Evolutionary conservation across 768 basidiomycete species (phyloP), one percentile per base, ranked within the genome.

Genomic region (Lentinula aciculospora): DNA sequence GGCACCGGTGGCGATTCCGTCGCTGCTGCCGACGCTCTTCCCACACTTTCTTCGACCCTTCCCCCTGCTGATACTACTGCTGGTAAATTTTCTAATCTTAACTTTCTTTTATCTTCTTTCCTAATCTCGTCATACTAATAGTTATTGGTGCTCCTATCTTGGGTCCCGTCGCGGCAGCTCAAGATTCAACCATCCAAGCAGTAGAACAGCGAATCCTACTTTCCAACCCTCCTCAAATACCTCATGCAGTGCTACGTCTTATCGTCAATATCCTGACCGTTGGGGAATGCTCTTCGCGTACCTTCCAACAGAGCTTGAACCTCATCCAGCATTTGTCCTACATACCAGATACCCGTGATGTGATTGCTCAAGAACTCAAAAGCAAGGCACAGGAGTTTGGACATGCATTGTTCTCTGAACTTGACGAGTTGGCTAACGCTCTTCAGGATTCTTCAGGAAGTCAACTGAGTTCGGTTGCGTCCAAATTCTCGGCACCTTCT

Each of bases 181-280:
- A 45, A 45, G 29, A 39, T 45, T 5, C 40, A 19, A 62, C 72
- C 10, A 69, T 70, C 27, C 77, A 76, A 59, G 64, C 68, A 27
- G 66, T 68, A 0, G 81, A 81, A 64, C 77, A 79, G 57, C 81
- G 78, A 51, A 70, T 74, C 5, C 68, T 90, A 13, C 73, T 92
- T 13, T 77, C 86, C 10, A 82, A 80, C 53, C 85, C 91, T 17
- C 97, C 97, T 12, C 85, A 88, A 62, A 87, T 98, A 58, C 93
- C 95, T 6, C 83, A 89, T 53, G 69, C 83, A 3, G 86, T 90
- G n/a, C 79, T 98, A 25, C 86, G 91, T 36, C 82, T 94, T 36
- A 93, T 98, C 60, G 94, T 97, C 68, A 98, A 98, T 70, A 94
- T 98, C 64, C 77, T 99, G 61, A 98, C 97, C n/a, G 81, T 89